phyloP scores from a whole-genome alignment of 1,284 basidiomycete genomes.

The Abortiporus biennis region DNA sequence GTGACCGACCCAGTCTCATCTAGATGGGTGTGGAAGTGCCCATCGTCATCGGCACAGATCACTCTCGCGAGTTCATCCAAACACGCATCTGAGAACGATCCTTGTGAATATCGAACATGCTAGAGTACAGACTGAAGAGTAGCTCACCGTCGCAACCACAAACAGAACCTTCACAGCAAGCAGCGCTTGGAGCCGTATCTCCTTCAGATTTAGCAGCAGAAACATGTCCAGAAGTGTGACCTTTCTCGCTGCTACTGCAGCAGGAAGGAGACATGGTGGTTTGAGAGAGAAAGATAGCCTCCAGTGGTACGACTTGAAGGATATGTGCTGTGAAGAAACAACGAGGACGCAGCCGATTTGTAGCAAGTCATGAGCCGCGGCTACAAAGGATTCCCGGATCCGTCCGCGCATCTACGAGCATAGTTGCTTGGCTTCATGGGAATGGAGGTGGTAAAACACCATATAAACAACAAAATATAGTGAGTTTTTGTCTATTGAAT shows the following conservation, averaged over 20 bases:
- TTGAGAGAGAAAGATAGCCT: not conserved
- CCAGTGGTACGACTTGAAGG: no score
- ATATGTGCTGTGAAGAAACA: no score
- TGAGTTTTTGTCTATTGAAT: no score
- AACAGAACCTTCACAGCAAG: constrained; percentile 9
- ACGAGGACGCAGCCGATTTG: no score
- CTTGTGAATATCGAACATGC: not conserved
- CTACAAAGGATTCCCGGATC: no score
- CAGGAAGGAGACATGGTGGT: not conserved
- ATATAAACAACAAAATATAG: no score
- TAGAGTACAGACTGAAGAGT: not conserved
- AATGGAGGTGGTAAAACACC: no score
- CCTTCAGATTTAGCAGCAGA: not conserved
- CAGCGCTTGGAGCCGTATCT: not conserved
- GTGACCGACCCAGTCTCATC: no score
- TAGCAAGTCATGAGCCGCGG: no score
- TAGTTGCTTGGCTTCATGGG: no score
- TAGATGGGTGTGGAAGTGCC: constrained; percentile 17
- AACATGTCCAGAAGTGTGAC: not conserved
- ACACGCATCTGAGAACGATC: constrained; percentile 18
- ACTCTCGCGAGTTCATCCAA: constrained; percentile 22
- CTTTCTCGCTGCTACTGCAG: not conserved
- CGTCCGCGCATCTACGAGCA: no score
- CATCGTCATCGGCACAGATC: constrained; percentile 25
- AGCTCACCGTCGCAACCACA: constrained; percentile 14